These are phyloP conservation scores for Starmerella geochares DNA, from an alignment of 805 yeast genomes.

Conservation along the genomic window DNA sequence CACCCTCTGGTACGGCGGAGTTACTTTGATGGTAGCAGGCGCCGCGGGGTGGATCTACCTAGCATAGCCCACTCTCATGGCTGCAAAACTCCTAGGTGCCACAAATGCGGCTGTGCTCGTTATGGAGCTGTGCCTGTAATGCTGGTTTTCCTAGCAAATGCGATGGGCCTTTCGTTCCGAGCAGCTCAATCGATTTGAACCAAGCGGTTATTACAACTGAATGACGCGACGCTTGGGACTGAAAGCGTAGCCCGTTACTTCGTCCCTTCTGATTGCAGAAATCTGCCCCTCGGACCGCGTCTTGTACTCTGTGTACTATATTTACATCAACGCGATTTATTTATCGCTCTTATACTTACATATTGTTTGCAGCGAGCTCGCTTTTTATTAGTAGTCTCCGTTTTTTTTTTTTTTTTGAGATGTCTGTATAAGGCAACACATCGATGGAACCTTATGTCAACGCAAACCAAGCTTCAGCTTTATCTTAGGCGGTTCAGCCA, in stretches of 20 bases:
- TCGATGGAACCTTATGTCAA: not conserved
- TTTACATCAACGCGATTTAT: constrained; percentile 1
- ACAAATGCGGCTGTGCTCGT: no score
- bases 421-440: not conserved
- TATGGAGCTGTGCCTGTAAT: no score
- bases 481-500: constrained; percentile 7
- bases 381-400: not conserved
- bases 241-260: no score
- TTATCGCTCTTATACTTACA: not conserved
- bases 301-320: constrained; percentile 3
- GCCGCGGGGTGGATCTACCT: constrained; percentile 27
- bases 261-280: no score
- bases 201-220: no score
- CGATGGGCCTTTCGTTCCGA: no score
- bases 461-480: constrained; percentile 11
- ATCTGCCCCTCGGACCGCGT: no score
- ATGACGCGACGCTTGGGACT: no score
- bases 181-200: no score
- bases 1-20: constrained; percentile 35
- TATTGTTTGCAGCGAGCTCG: no score
- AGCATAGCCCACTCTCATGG: constrained; percentile 5
- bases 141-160: not conserved
- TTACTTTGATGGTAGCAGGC: constrained; percentile 33
- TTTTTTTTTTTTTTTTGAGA: not conserved
- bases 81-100: no score